Evolutionary conservation across 2,329 filamentous ascomycete species (phyloP), one percentile per base, ranked within the genome.

Genomic region (Aspergillus brasiliensis): DNA sequence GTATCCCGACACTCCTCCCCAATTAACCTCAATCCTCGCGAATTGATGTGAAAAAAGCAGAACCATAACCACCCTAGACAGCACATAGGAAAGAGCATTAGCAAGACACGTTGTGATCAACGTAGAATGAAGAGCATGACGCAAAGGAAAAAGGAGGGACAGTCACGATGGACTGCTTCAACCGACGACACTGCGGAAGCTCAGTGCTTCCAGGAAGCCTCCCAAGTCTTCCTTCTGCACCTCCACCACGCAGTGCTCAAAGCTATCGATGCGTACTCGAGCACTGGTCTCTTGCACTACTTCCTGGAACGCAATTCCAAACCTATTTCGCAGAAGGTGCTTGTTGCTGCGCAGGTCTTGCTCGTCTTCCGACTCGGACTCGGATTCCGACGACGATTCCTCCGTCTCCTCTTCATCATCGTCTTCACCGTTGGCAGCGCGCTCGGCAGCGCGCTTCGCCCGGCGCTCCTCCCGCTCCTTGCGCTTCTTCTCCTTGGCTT

Each of bases 191-290:
- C 88, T 88, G 83, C 96, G 96, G 84, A 92, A 89, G 77, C 93
- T 97, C 73, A 99, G 77, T 58, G 89, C 89, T 80, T 99, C 95
- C 66, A 99, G 81, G 75, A 99, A 99, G 0, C 89, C 91, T 15
- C 88, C 87, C 27, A 99, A 79, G 77, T 98, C 95, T 73, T 98
- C 95, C 80, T 97, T 97, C 78, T 89, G 89, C n/a, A 99, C 94
- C 75, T 99, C 95, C 49, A 98, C 93, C 7, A 98, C 95, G 71
- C 92, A 96, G 75, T 97, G 91, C 77, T 99, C 95, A 71, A 99
- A 99, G 75, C 91, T 96, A 77, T 99, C 95, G 72, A 97, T 96
- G 61, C 92, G 83, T 19, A 98, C 92, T 15, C 93, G 81, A 0
- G 94, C 91, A 60, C 89, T 95, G 15, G 94, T 98, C 81, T 97